These are phyloP conservation scores for Brassica nigra DNA, from an alignment of 345 rosid genomes.

Conservation along the genomic window DNA sequence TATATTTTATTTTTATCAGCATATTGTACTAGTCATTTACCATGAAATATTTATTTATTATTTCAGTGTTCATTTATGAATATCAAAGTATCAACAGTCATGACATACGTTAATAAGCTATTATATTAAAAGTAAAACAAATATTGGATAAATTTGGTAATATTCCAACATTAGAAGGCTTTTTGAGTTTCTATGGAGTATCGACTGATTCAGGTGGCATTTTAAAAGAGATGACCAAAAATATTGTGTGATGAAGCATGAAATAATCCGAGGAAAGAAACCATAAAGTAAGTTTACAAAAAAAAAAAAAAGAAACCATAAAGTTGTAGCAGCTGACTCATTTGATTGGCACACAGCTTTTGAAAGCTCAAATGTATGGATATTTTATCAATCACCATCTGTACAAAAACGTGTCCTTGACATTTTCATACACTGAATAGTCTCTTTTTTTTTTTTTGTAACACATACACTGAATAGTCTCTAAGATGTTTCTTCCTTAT, in stretches of 20 bases:
- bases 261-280: neutral
- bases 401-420: conserved; percentile 15
- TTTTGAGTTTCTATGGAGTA: neutral
- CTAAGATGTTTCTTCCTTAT: conserved; percentile 10
- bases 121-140: too few species aligned
- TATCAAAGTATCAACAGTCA: neutral
- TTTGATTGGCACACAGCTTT: neutral
- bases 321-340: neutral
- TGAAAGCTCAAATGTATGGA: conserved; percentile 50
- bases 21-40: neutral
- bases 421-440: neutral
- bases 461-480: neutral
- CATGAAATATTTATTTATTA: neutral
- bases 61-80: neutral
- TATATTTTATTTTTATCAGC: neutral
- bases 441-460: too few species aligned
- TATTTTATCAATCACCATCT: neutral
- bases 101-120: neutral
- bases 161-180: neutral
- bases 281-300: neutral
- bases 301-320: neutral
- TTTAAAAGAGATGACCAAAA: neutral
- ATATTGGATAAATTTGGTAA: neutral
- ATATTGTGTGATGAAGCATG: neutral
- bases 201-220: neutral